Evolutionary conservation across 768 basidiomycete species (phyloP), one percentile per base, ranked within the genome.

Genomic region (Tephrocybe sp.): DNA sequence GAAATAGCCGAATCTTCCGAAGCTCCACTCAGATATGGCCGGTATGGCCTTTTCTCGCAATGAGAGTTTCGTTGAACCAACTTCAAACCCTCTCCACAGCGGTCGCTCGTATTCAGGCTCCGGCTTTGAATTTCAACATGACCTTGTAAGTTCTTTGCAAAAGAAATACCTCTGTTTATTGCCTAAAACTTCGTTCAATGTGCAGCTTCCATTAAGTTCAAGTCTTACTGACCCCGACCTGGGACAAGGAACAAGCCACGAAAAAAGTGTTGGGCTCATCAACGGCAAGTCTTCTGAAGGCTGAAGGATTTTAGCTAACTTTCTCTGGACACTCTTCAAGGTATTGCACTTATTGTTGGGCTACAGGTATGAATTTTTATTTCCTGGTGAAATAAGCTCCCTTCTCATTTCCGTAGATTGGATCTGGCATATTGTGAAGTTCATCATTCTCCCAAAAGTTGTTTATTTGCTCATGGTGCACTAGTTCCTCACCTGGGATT

Each of bases 381-480:
- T 22, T 36, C 33, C 32, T 34, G 23, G 13, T 48, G 14, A 47
- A 43, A 45, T 44, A 33, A 51, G 30, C 43, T n/a, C 4, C 38
- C 40, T 36, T 8, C 17, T 22, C 31, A 43, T 50, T 30, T 40
- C 17, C 9, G 39, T 54, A 89, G 85, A 89, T 92, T 68, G 93
- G 93, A 13, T 95, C 92, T 14, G 93, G 93, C 31, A 97, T 97
- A 52, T 97, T 96, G 91, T 92, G 62, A 57, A 86, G 17, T 35
- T 31, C 23, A 26, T 5, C 34, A 20, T 33, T 41, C 38, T 17
- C 16, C 22, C 41, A 34, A 12, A 5, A 17, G 12, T n/a, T 30
- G 6, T n/a, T 4, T 8, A 31, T 14, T 14, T 45, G 2, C 55
- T 52, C 59, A 56, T 45, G 22, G 32, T n/a, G 22, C 19, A 17